phyloP scores from a whole-genome alignment of 2,329 filamentous ascomycete species.

The Zymoseptoria tritici region DNA sequence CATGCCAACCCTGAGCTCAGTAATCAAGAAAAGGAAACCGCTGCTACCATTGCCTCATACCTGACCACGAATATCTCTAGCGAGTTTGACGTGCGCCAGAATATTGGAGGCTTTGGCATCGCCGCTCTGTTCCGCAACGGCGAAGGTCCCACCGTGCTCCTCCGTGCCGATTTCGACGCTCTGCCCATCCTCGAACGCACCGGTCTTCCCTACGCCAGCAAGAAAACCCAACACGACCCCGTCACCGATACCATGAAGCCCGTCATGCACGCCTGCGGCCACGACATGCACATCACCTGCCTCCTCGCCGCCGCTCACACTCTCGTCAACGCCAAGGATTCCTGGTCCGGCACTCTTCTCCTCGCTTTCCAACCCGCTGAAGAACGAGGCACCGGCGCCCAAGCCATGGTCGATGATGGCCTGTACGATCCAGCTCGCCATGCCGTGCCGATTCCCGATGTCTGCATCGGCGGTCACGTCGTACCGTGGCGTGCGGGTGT shows the following conservation, averaged over 20 bases:
- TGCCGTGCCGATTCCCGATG: conserved; percentile 48
- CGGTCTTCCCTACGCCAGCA: conserved; percentile 49
- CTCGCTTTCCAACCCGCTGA: conserved; percentile 62
- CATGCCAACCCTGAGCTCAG: conserved; percentile 55
- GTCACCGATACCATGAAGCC: conserved; percentile 44
- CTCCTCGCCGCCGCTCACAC: conserved; percentile 50
- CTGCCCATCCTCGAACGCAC: conserved; percentile 52
- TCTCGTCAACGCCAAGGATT: conserved; percentile 37
- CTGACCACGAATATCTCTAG: conserved; percentile 29
- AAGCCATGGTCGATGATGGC: conserved; percentile 55
- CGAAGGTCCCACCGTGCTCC: conserved; percentile 46
- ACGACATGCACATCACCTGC: conserved; percentile 57
- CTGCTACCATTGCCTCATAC: conserved; percentile 39
- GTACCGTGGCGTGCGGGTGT: conserved; percentile 38
- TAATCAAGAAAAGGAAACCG: conserved; percentile 48
- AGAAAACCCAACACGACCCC: conserved; percentile 35
- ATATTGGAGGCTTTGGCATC: conserved; percentile 54
- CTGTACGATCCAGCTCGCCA: conserved; percentile 39
- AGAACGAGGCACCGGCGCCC: conserved; percentile 56
- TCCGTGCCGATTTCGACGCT: conserved; percentile 57
- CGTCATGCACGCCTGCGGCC: conserved; percentile 63
- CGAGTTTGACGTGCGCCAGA: conserved; percentile 40
- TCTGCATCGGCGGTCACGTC: conserved; percentile 52
- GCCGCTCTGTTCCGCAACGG: conserved; percentile 52
- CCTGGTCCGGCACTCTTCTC: conserved; percentile 57